Evolutionary conservation across 1,139 yeast genomes (phyloP).

Genomic region (Candida mesenterica): DNA sequence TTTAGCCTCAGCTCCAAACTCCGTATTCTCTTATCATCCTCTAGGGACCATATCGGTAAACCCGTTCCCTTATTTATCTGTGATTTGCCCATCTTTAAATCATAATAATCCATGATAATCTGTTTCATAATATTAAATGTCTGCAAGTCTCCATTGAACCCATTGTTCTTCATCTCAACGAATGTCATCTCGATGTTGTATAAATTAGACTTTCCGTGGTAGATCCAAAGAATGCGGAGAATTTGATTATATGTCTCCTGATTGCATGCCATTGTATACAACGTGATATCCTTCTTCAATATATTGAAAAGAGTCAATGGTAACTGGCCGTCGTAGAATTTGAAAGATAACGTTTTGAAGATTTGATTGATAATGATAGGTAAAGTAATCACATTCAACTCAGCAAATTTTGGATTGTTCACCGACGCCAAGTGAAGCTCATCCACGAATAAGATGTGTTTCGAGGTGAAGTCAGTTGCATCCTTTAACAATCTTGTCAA

Average conservation of each 20-base stretch:
- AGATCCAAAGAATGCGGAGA: slow-evolving; percentile 38
- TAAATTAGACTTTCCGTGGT: slow-evolving; percentile 36
- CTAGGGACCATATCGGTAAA: slow-evolving; percentile 34
- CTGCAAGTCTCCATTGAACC: slow-evolving; percentile 36
- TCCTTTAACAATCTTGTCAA: slow-evolving; percentile 15
- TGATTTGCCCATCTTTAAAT: slow-evolving; percentile 31
- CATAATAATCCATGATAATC: slow-evolving; percentile 37
- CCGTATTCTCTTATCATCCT: slow-evolving; percentile 35
- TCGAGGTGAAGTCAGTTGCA: slow-evolving; percentile 13
- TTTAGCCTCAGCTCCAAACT: slow-evolving; percentile 25
- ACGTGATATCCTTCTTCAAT: slow-evolving; percentile 31
- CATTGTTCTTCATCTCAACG: slow-evolving; percentile 43
- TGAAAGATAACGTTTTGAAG: slow-evolving; percentile 24
- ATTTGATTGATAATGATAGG: slow-evolving; percentile 38
- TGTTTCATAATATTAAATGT: slow-evolving; percentile 39
- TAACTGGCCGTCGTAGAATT: slow-evolving; percentile 36
- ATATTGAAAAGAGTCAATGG: slow-evolving; percentile 36
- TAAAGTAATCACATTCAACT: slow-evolving; percentile 33
- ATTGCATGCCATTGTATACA: slow-evolving; percentile 38
- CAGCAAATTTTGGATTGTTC: slow-evolving; percentile 24
- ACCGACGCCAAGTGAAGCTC: slow-evolving; percentile 15
- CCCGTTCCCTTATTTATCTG: slow-evolving; percentile 15
- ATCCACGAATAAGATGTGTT: slow-evolving; percentile 20
- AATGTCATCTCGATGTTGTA: slow-evolving; percentile 34
- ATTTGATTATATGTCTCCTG: slow-evolving; percentile 45